Conservation (phyloP, 2,329 filamentous ascomycete genomes). For the Sporothrix pseudoabietina region DNA sequence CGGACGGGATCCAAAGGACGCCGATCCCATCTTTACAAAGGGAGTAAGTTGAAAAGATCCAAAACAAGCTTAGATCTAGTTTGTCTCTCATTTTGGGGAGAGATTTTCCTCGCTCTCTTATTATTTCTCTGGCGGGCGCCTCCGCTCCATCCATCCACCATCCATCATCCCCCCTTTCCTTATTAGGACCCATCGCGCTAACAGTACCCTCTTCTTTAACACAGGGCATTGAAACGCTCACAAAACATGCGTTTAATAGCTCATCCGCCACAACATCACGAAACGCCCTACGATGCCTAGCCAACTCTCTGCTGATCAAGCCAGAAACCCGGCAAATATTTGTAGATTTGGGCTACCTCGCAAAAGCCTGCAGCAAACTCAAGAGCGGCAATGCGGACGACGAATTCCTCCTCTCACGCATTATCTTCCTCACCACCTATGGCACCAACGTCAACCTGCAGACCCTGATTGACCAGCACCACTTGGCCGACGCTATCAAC, state of each 20-base stretch:
- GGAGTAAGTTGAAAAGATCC: constrained; percentile 53
- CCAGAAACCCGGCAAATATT: constrained; percentile 70
- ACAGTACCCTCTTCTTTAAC: background rate
- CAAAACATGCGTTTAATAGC: constrained; percentile 71
- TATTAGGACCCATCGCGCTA: constrained; percentile 22
- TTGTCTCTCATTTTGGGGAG: background rate
- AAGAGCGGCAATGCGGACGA: constrained; percentile 76
- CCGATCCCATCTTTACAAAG: constrained; percentile 82
- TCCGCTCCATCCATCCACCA: background rate
- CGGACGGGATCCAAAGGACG: constrained; percentile 69
- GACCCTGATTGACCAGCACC: constrained; percentile 65
- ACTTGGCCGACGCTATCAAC: constrained; percentile 68
- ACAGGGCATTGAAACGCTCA: constrained; percentile 74
- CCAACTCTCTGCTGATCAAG: constrained; percentile 77
- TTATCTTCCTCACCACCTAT: constrained; percentile 81
- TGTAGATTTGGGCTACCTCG: constrained; percentile 68
- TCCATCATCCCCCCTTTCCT: background rate
- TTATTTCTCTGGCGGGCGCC: background rate
- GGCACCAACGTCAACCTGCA: constrained; percentile 68
- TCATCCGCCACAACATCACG: constrained; percentile 64
- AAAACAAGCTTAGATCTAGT: background rate
- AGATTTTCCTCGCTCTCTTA: background rate
- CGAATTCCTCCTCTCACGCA: constrained; percentile 80
- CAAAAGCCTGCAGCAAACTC: constrained; percentile 69
- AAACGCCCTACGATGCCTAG: constrained; percentile 78